A percentile compares a stretch with the other conserved stretches of the same genome.
phyloP scores from a whole-genome alignment of 805 yeast genomes.

The Saturnispora mendoncae region DNA sequence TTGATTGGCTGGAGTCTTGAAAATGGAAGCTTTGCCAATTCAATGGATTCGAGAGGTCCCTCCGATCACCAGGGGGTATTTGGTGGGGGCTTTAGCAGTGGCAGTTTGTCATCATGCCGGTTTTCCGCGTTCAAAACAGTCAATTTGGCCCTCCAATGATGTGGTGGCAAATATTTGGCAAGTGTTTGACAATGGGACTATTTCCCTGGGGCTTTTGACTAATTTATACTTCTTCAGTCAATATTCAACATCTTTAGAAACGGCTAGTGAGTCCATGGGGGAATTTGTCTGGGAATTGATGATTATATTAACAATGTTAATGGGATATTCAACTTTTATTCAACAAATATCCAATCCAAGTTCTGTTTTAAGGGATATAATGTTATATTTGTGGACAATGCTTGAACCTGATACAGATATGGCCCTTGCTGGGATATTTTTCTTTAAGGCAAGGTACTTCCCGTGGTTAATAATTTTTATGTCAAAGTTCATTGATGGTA shows the following conservation, averaged over 20 bases:
- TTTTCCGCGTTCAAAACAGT: constrained; percentile 6
- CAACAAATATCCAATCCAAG: constrained; percentile 31
- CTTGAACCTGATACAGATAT: constrained; percentile 35
- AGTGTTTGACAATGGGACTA: constrained; percentile 32
- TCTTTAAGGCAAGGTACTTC: constrained; percentile 23
- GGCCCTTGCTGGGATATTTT: constrained; percentile 31
- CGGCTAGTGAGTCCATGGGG: constrained; percentile 23
- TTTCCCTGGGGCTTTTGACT: constrained; percentile 31
- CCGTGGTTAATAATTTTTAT: constrained; percentile 32
- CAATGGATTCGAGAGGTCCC: constrained; percentile 38
- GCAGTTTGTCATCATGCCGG: constrained; percentile 30
- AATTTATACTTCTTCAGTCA: constrained; percentile 30
- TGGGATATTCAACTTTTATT: constrained; percentile 25
- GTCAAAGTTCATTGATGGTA: constrained; percentile 9
- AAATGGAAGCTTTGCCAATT: constrained; percentile 31
- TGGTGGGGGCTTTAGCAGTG: constrained; percentile 26
- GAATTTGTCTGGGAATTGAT: constrained; percentile 34
- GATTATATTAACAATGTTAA: constrained; percentile 24
- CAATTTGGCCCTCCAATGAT: constrained; percentile 1
- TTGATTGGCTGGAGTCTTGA: constrained; percentile 1
- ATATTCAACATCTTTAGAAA: constrained; percentile 34
- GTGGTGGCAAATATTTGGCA: constrained; percentile 28
- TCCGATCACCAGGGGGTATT: constrained; percentile 36
- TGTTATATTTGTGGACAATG: constrained; percentile 41
- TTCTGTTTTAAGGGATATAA: constrained; percentile 28